Base-by-base conservation (phyloP, 2,329 filamentous ascomycete species). In the Paracorniculantispora psalliotae region DNA sequence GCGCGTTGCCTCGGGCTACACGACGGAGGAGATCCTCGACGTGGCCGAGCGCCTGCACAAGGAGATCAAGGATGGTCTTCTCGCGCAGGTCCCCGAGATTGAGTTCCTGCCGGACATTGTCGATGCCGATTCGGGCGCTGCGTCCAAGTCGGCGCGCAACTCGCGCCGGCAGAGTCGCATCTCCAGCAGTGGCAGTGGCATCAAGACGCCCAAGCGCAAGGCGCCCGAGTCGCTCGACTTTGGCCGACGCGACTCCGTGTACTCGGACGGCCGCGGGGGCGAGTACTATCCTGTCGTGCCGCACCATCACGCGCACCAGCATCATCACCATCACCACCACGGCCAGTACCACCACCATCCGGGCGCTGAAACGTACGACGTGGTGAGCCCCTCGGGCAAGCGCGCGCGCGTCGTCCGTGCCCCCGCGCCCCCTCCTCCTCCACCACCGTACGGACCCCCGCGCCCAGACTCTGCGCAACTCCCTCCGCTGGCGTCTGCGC, bases 71-170 rank as follows among this genome's bases (percentile, higher is more conserved):
- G 62, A 68, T 9, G 74, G 75, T 12, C 65, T 67, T 1, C 67
- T 81, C 35, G 69, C 67, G 4, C 76, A 80, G 59, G 78, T 85
- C 2, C 82, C 82, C 0, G 82, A 84, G 61, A 81, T 85, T 59
- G 82, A 85, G 69, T 81, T 85, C 19, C 73, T 85, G 4, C 81
- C 82, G 1, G 79, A 81, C 60, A 81, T 85, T 63, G 71, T 72
- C 15, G 76, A 75, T 37, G 73, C 75, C 10, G 65, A 68, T 33
- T 63, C 63, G 30, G 63, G 46, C 30, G 17, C 37, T 8, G 30
- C 48, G 4, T 53, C 37, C 26, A 60, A 57, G 33, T 30, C 54
- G 2, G 49, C 30, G 4, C 59, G 53, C 35, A 52, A 23, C 28
- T 35, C 46, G 17, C 67, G 67, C 43, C 59, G 65, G 37, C 64